Conservation (phyloP, 2,329 filamentous ascomycete species). For the Sporothrix curviconia region DNA sequence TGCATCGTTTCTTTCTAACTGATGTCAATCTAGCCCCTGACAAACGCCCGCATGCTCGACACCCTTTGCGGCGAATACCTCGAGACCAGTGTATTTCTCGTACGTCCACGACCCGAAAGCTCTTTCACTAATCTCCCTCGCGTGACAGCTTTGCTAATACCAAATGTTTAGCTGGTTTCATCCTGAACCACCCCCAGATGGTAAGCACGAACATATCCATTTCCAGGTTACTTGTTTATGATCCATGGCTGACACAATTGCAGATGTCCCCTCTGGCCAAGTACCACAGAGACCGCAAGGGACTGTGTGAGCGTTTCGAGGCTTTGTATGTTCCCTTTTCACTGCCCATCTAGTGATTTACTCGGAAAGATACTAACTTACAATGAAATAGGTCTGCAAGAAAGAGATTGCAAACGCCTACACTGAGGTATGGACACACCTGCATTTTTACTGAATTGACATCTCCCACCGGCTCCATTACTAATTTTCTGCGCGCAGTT, state of each 20-base stretch:
- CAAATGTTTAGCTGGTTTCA: conserved; percentile 19
- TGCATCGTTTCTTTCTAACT: conserved; percentile 1
- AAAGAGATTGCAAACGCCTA: conserved; percentile 97
- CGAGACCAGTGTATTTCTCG: conserved; percentile 65
- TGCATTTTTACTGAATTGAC: background rate
- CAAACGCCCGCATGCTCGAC: conserved; percentile 94
- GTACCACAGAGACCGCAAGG: conserved; percentile 74
- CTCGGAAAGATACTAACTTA: background rate
- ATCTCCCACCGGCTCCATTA: background rate
- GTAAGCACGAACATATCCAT: no score
- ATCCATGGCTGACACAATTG: conserved; percentile 42
- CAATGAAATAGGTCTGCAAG: conserved; percentile 61
- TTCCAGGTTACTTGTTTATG: conserved; percentile 34
- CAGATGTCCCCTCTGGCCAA: conserved; percentile 92
- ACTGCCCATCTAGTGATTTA: background rate
- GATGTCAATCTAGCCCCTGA: conserved; percentile 52
- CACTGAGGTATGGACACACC: conserved; percentile 52
- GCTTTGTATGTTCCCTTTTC: conserved; percentile 50
- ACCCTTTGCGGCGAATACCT: conserved; percentile 92
- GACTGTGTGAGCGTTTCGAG: conserved; percentile 94
- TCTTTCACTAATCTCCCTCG: background rate
- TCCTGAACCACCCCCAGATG: conserved; percentile 22
- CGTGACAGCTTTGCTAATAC: background rate
- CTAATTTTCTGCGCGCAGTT: conserved; percentile 40
- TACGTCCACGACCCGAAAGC: background rate